Evolutionary conservation across 2,329 filamentous ascomycete genomes (phyloP), one percentile per base, ranked within the genome.

Genomic region (Aspergillus neotritici): DNA sequence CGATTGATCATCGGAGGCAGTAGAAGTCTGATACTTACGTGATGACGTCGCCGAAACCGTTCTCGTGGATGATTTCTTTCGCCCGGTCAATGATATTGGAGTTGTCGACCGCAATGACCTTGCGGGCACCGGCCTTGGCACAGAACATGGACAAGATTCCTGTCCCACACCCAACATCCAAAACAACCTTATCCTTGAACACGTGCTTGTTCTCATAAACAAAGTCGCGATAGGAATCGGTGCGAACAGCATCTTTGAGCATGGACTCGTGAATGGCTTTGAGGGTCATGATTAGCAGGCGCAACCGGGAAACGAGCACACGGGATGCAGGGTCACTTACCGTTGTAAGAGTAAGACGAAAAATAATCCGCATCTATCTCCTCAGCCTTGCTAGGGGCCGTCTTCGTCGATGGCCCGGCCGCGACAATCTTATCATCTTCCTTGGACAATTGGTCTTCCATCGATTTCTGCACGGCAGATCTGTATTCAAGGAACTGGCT

Each of bases 61-160:
- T 96, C 62, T 82, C 80, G 65, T 84, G 87, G 31, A 95, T 76
- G 57, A 93, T 95, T 60, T 91, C 84, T 32, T 82, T 81, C 4
- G 90, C 89, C 61, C 90, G 90, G 59, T 86, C 75, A 56, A 95
- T 88, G 62, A 97, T 95, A 54, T 84, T 84, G 3, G 87, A 93
- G 61, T 93, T 93, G 68, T 97, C 90, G 7, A 97, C 89, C 4
- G 90, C 88, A 63, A 94, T 84, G 42, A 97, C 90, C 55, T 82
- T 81, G 56, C 83, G 81, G 5, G 91, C 91, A 31, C 90, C 91
- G 12, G 90, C 91, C 64, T 84, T 86, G 42, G 89, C 90, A 63
- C 88, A 94, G 71, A 97, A 95, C 82, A 97, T 90, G 60, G 86
- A 91, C 11, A 97, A 72, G 52, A 96, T 95, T 17, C 88, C 87